Conservation (phyloP, 768 basidiomycete species). For the Ephemerocybe angulata region DNA sequence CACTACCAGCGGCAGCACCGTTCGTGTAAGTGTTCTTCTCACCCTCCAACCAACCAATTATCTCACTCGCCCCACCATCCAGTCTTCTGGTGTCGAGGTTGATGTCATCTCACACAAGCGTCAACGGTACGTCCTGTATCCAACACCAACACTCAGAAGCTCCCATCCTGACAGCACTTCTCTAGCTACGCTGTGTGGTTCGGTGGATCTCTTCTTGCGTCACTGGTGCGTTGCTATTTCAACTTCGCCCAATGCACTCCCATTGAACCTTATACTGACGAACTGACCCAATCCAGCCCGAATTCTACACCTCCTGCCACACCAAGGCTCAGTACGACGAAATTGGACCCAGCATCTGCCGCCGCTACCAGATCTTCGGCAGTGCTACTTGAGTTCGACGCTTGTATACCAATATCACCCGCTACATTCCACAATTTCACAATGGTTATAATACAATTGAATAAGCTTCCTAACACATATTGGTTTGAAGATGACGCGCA, state of each 20-base stretch:
- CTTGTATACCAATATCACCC: neutral
- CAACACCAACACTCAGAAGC: neutral
- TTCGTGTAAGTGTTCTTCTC: slow-evolving; percentile 53
- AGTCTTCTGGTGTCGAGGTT: slow-evolving; percentile 97
- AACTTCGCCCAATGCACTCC: neutral
- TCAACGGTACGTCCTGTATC: slow-evolving; percentile 64
- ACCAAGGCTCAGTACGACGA: slow-evolving; percentile 94
- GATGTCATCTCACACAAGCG: slow-evolving; percentile 98
- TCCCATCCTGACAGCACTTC: slow-evolving; percentile 10
- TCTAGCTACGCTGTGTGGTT: slow-evolving; percentile 93
- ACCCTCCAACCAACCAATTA: neutral
- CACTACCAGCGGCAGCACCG: slow-evolving; percentile 64
- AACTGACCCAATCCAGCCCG: slow-evolving; percentile 53
- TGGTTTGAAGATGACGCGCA: neutral
- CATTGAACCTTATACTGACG: slow-evolving; percentile 4
- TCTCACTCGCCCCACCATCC: neutral
- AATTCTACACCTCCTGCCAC: slow-evolving; percentile 93
- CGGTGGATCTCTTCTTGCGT: slow-evolving; percentile 92
- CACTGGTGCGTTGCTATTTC: slow-evolving; percentile 57
- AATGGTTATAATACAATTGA: neutral
- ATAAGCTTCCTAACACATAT: neutral
- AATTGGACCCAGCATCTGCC: slow-evolving; percentile 86
- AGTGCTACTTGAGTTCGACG: slow-evolving; percentile 61
- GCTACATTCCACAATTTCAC: neutral
- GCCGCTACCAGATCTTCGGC: slow-evolving; percentile 91